A percentile compares a stretch with the other conserved stretches of the same genome.
These are phyloP conservation scores for Persicaria maculosa DNA, from an alignment of 148 eudicot species.

Conservation along the genomic window DNA sequence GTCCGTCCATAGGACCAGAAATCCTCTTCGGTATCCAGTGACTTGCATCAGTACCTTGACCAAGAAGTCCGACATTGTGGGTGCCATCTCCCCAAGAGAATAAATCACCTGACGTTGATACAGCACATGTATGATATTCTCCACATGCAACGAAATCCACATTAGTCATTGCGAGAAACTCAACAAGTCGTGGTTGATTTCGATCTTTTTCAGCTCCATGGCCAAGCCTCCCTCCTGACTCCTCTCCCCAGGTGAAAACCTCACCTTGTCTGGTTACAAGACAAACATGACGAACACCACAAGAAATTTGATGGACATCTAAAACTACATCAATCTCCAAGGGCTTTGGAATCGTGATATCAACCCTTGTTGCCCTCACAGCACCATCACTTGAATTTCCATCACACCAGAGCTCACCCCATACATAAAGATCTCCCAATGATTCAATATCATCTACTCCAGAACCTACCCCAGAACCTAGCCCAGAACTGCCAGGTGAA, in stretches of 20 bases:
- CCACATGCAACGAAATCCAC: slow-evolving; percentile 78
- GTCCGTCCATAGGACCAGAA: slow-evolving; percentile 67
- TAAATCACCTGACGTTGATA: slow-evolving; percentile 66
- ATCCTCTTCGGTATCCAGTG: slow-evolving; percentile 87
- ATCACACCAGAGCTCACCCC: slow-evolving; percentile 80
- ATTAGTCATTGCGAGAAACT: slow-evolving; percentile 52
- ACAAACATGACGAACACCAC: slow-evolving; percentile 67
- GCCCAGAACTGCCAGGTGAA: slow-evolving; percentile 27
- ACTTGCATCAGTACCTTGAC: slow-evolving; percentile 71
- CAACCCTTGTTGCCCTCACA: slow-evolving; percentile 25
- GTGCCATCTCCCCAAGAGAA: slow-evolving; percentile 86
- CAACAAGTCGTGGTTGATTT: slow-evolving; percentile 54
- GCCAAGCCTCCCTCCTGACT: slow-evolving; percentile 82
- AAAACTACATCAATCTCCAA: slow-evolving; percentile 78
- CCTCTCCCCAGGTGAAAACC: slow-evolving; percentile 94
- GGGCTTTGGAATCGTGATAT: slow-evolving; percentile 52
- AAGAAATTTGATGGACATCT: slow-evolving; percentile 75
- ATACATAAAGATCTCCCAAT: slow-evolving; percentile 71
- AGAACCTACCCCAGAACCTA: slow-evolving; percentile 22
- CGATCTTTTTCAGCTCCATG: slow-evolving; percentile 66
- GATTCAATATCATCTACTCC: slow-evolving; percentile 79
- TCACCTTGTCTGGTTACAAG: slow-evolving; percentile 89
- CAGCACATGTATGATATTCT: slow-evolving; percentile 70
- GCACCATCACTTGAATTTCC: slow-evolving; percentile 33
- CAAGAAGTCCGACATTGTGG: slow-evolving; percentile 71